Base-by-base conservation (phyloP, 345 rosid genomes). In the Excoecaria cochinchinensis region DNA sequence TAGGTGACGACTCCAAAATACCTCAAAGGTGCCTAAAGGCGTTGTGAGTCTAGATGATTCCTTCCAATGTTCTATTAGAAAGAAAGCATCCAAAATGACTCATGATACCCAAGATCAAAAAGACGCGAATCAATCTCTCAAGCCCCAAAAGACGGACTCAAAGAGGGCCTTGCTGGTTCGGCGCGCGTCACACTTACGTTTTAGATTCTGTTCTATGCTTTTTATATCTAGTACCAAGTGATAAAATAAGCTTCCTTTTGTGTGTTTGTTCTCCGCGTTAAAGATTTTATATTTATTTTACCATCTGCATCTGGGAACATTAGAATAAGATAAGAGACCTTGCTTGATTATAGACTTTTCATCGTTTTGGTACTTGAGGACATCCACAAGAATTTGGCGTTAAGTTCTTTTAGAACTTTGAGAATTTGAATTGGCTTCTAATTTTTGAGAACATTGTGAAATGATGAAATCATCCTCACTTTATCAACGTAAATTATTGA, bases 351-450 rank as follows among this genome's bases (percentile, higher is more conserved):
- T 61, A 7, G 52, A 42, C 7, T 19, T 65, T 75, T 67, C 56
- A 15, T 56, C 17, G 69, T 50, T 48, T 42, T 22, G 14, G 74
- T 53, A 39, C 64, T 70, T 62, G 69, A 61, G 31, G 21, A 47
- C 47, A 19, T 25, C 7, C 12, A 22, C 56, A 19, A 3, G n/a
- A 62, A 62, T 22, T 19, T 64, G 40, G 19, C 47, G 9, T 64
- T 39, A 22, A 74, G 11, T 24, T 36, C 31, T 31, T 31, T 31
- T 31, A 44, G 7, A 44, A 44, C 8, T 3, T 74, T 53, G 40
- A 11, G 57, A 6, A 19, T 3, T 50, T 40, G 16, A 42, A 77
- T 31, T 38, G 7, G 44, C 51, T 11, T 39, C 1, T 19, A 31
- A 21, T 16, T 22, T 31, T 36, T 22, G 55, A 36, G 10, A 69